Evolutionary conservation across 495 filamentous ascomycete genomes (phyloP).

Genomic region (Cercophora sp.): DNA sequence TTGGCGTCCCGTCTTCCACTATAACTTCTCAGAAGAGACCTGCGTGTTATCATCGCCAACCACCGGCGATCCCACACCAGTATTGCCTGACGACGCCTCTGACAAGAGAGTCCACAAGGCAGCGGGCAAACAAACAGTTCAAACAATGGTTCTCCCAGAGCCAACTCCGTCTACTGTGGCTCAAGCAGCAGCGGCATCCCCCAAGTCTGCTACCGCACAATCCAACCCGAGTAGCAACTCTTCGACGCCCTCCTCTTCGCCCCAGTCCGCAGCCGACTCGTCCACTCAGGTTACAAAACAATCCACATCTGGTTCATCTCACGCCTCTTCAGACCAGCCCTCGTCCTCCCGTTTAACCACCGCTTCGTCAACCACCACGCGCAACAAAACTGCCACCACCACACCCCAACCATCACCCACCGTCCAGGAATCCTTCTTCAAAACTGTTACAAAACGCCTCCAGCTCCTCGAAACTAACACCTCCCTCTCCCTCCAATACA

Average conservation of each 20-base stretch:
- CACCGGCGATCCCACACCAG: constrained; percentile 23
- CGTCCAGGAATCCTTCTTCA: constrained; percentile 96
- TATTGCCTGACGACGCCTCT: constrained; percentile 8
- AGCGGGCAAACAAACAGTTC: neutral
- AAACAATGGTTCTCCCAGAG: constrained; percentile 6
- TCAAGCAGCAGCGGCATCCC: constrained; percentile 8
- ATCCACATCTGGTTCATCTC: constrained; percentile 3
- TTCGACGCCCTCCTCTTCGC: neutral
- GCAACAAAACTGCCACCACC: constrained; percentile 42
- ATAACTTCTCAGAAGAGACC: constrained; percentile 9
- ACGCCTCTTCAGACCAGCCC: constrained; percentile 1
- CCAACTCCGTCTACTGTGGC: constrained; percentile 4
- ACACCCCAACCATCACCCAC: constrained; percentile 63
- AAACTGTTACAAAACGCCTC: constrained; percentile 87
- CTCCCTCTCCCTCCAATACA: constrained; percentile 89
- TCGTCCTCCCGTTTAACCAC: no score
- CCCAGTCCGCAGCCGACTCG: constrained; percentile 12
- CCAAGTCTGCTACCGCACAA: constrained; percentile 1
- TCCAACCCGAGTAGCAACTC: constrained; percentile 9
- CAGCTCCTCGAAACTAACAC: constrained; percentile 88
- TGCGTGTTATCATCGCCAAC: constrained; percentile 27
- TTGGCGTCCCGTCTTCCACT: constrained; percentile 22
- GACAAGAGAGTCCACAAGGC: constrained; percentile 5
- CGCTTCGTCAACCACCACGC: constrained; percentile 13
- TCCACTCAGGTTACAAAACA: constrained; percentile 5